These are phyloP conservation scores for Raddia distichophylla DNA, from an alignment of 176 grass and related monocot genomes.

Conservation along the genomic window DNA sequence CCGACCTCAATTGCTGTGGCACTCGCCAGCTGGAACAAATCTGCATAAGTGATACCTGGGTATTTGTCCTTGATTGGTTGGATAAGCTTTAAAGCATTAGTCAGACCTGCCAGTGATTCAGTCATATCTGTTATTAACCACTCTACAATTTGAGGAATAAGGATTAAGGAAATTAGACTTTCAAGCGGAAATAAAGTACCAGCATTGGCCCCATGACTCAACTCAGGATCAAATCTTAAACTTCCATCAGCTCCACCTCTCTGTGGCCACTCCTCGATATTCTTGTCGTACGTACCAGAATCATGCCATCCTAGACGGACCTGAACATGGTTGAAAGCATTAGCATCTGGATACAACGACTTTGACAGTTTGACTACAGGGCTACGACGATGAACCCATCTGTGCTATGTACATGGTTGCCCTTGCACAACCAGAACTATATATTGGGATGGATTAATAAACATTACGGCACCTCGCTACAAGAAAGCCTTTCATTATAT, in stretches of 20 bases:
- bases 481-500: neutral
- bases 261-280: conserved; percentile 82
- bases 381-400: neutral
- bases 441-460: neutral
- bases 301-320: conserved; percentile 97
- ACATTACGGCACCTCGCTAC: neutral
- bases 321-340: conserved; percentile 42
- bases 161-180: neutral
- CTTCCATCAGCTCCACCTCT: conserved; percentile 95
- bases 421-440: neutral
- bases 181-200: conserved; percentile 44
- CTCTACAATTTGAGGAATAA: neutral
- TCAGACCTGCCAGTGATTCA: conserved; percentile 52
- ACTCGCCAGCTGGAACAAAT: conserved; percentile 97
- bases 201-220: conserved; percentile 93
- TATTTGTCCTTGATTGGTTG: conserved; percentile 92
- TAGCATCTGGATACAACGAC: neutral
- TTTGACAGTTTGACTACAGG: neutral
- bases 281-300: conserved; percentile 95
- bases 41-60: conserved; percentile 74
- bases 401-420: neutral
- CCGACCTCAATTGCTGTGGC: conserved; percentile 94
- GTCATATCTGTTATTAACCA: neutral
- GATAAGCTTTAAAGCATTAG: conserved; percentile 84
- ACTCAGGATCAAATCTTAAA: conserved; percentile 79